Percentiles rank a stretch among this genome's conserved stretches.
phyloP scores from a whole-genome alignment of 208 protist genomes.

The Sergeia podlipaevii region DNA sequence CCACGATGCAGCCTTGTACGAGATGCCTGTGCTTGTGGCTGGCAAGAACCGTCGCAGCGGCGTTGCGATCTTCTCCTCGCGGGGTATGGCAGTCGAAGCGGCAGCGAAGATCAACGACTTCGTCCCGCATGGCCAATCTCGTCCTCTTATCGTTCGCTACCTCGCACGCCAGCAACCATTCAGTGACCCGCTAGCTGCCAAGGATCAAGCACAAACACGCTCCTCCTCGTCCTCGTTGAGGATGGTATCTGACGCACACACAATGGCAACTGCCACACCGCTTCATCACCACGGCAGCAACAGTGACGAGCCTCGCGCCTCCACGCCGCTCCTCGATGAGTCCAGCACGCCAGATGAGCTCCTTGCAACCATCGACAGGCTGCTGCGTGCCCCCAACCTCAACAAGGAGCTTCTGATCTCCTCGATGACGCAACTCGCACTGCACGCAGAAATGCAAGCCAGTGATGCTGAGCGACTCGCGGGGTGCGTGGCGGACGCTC shows the following conservation, averaged over 20 bases:
- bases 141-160: slow-evolving; percentile 47
- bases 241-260: not conserved
- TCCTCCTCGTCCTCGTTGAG: not conserved
- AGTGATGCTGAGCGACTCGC: slow-evolving; percentile 32
- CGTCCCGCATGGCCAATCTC: slow-evolving; percentile 42
- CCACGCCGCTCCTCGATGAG: not conserved
- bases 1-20: slow-evolving; percentile 46
- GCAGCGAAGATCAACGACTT: slow-evolving; percentile 66
- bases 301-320: not conserved
- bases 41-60: slow-evolving; percentile 53
- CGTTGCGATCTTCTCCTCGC: slow-evolving; percentile 57
- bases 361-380: slow-evolving; percentile 17
- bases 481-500: slow-evolving; percentile 22
- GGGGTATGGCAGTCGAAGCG: slow-evolving; percentile 52
- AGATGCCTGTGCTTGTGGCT: slow-evolving; percentile 24
- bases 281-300: not conserved
- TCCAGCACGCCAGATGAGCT: slow-evolving; percentile 6
- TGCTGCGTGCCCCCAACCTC: slow-evolving; percentile 13
- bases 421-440: slow-evolving; percentile 36
- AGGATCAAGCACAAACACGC: not conserved
- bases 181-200: not conserved
- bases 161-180: slow-evolving; percentile 9
- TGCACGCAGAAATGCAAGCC: slow-evolving; percentile 32
- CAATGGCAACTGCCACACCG: slow-evolving; percentile 11
- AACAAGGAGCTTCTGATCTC: slow-evolving; percentile 23